Conservation (phyloP, 1,139 yeast species). For the Saccharomycopsis hybrid region DNA sequence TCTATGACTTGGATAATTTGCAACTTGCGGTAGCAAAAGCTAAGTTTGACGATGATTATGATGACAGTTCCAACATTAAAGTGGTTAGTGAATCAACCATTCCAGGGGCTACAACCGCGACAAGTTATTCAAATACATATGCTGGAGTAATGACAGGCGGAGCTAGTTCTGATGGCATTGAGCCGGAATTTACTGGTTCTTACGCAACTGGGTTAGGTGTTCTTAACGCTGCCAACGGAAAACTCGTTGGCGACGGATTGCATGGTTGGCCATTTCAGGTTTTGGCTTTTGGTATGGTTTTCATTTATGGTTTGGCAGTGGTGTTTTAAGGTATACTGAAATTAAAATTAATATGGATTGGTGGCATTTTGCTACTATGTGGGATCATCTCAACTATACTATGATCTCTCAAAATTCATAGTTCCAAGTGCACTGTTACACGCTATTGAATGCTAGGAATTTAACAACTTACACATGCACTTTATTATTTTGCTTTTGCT, state of each 20-base stretch:
- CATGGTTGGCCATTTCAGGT: too few relatives aligned
- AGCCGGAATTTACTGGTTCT: not conserved
- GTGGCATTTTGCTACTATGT: too few relatives aligned
- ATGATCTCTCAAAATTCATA: too few relatives aligned
- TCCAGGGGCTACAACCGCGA: not conserved
- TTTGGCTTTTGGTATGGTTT: too few relatives aligned
- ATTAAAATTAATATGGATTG: too few relatives aligned
- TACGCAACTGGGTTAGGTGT: not conserved
- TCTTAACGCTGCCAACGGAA: not conserved
- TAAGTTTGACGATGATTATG: slow-evolving; percentile 6
- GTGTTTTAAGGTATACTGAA: too few relatives aligned
- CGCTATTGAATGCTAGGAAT: too few relatives aligned
- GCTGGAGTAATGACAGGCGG: not conserved
- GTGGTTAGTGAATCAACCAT: not conserved
- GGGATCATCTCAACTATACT: too few relatives aligned
- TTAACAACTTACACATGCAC: too few relatives aligned
- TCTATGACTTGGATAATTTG: slow-evolving; percentile 10
- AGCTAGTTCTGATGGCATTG: not conserved
- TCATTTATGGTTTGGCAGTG: too few relatives aligned
- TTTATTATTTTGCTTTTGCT: too few relatives aligned
- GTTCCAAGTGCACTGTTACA: too few relatives aligned
- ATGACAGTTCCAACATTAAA: not conserved
- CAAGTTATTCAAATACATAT: not conserved
- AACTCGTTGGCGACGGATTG: not conserved
- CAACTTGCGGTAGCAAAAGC: slow-evolving; percentile 11